phyloP scores from a whole-genome alignment of 768 basidiomycete species.

The Rhizopogon vinicolor region DNA sequence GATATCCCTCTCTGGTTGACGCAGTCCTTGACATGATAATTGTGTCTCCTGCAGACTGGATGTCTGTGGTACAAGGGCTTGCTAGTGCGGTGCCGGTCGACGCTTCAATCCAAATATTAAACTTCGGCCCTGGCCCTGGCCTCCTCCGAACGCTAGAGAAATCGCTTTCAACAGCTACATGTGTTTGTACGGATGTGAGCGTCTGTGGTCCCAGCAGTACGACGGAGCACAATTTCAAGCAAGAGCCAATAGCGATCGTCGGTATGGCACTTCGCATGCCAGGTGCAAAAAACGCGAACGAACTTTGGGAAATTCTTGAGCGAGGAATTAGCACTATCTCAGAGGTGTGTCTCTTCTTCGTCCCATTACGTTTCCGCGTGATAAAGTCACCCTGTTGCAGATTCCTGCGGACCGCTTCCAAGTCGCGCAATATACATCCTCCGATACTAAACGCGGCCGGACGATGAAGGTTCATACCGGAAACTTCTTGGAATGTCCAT shows the following conservation, averaged over 20 bases:
- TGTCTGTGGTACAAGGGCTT: slow-evolving; percentile 32
- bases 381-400: slow-evolving; percentile 28
- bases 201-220: background rate
- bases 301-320: slow-evolving; percentile 59
- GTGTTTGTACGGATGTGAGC: slow-evolving; percentile 13
- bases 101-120: slow-evolving; percentile 33
- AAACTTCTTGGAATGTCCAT: slow-evolving; percentile 57
- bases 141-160: slow-evolving; percentile 35
- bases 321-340: slow-evolving; percentile 51
- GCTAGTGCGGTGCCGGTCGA: slow-evolving; percentile 9
- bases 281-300: slow-evolving; percentile 40
- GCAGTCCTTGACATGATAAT: slow-evolving; percentile 38
- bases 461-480: slow-evolving; percentile 50
- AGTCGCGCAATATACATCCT: slow-evolving; percentile 31
- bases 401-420: slow-evolving; percentile 59
- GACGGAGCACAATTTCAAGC: slow-evolving; percentile 12
- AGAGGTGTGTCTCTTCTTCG: slow-evolving; percentile 35
- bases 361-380: background rate
- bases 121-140: slow-evolving; percentile 45
- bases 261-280: slow-evolving; percentile 62
- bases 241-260: slow-evolving; percentile 61
- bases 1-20: slow-evolving; percentile 30
- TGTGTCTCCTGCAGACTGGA: slow-evolving; percentile 50
- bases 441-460: slow-evolving; percentile 27
- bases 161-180: slow-evolving; percentile 18